A percentile compares a stretch with the other conserved stretches of the same genome.
Evolutionary conservation across 352 stramenopile genomes (phyloP).

Genomic region (Phytophthora chlamydospora): DNA sequence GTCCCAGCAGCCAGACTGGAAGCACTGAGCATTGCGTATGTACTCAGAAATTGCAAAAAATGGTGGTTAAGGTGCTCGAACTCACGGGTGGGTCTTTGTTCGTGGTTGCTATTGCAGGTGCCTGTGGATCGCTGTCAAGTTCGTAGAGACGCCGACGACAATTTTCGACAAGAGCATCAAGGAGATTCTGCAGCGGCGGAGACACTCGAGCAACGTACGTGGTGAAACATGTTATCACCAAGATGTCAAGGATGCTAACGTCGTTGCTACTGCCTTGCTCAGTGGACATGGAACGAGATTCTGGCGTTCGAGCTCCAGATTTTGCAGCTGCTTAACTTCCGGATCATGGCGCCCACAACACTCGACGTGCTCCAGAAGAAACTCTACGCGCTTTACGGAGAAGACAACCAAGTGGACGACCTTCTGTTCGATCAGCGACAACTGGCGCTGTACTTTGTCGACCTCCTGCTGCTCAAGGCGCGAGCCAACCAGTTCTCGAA

Average conservation of each 20-base stretch:
- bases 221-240: neutral
- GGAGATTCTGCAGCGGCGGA: slow-evolving; percentile 60
- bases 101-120: slow-evolving; percentile 37
- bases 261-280: neutral
- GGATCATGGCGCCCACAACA: slow-evolving; percentile 59
- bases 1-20: slow-evolving; percentile 45
- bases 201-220: slow-evolving; percentile 68
- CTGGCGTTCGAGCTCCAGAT: slow-evolving; percentile 53
- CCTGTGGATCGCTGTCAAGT: slow-evolving; percentile 79
- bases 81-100: slow-evolving; percentile 7
- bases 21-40: slow-evolving; percentile 68
- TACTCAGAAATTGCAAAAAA: slow-evolving; percentile 1
- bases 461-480: slow-evolving; percentile 58
- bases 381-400: slow-evolving; percentile 34
- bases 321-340: slow-evolving; percentile 52
- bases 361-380: slow-evolving; percentile 51
- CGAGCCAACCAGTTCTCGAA: slow-evolving; percentile 49
- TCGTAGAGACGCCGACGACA: slow-evolving; percentile 64
- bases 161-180: slow-evolving; percentile 68
- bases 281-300: slow-evolving; percentile 78
- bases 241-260: slow-evolving; percentile 7
- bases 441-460: slow-evolving; percentile 66
- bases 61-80: neutral
- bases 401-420: slow-evolving; percentile 5
- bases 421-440: slow-evolving; percentile 42